phyloP scores from a whole-genome alignment of 495 filamentous ascomycete species.

The Cudoniella acicularis region DNA sequence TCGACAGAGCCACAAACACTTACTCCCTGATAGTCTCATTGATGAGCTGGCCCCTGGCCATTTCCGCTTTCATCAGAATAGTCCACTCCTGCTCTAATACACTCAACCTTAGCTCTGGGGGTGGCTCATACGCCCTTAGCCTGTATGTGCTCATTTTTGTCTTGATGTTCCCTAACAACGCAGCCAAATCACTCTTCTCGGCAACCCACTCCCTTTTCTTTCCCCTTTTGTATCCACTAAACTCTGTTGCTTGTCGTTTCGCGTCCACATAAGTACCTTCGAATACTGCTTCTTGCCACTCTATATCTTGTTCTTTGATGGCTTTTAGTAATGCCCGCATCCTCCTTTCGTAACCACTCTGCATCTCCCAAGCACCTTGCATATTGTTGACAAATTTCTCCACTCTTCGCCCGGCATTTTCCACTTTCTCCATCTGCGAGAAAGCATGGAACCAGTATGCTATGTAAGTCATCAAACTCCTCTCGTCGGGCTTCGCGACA shows the following conservation, averaged over 20 bases:
- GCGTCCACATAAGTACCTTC: conserved; percentile 91
- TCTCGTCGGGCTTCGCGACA: conserved; percentile 91
- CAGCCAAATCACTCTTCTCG: conserved; percentile 92
- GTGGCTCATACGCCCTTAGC: conserved; percentile 85
- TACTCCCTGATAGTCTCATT: conserved; percentile 96
- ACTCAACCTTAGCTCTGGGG: conserved; percentile 72
- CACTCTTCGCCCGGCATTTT: conserved; percentile 92
- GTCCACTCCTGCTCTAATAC: conserved; percentile 81
- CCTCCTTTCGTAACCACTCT: conserved; percentile 86
- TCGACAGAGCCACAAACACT: conserved; percentile 25
- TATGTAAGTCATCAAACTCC: conserved; percentile 97
- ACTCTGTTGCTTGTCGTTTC: conserved; percentile 77
- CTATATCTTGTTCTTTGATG: conserved; percentile 65
- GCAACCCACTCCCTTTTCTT: conserved; percentile 93
- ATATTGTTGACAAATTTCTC: conserved; percentile 99
- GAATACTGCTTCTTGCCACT: conserved; percentile 77
- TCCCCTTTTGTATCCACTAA: conserved; percentile 81
- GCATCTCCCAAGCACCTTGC: conserved; percentile 99
- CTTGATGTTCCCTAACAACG: conserved; percentile 96
- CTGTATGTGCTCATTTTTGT: conserved; percentile 95
- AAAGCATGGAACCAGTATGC: conserved; percentile 99
- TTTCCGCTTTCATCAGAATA: conserved; percentile 72
- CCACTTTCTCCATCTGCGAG: conserved; percentile 94
- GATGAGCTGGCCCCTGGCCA: conserved; percentile 82
- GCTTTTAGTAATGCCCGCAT: conserved; percentile 74